Evolutionary conservation across 192 early-diverging fungal species (phyloP).

Genomic region (Entomortierella chlamydospora): DNA sequence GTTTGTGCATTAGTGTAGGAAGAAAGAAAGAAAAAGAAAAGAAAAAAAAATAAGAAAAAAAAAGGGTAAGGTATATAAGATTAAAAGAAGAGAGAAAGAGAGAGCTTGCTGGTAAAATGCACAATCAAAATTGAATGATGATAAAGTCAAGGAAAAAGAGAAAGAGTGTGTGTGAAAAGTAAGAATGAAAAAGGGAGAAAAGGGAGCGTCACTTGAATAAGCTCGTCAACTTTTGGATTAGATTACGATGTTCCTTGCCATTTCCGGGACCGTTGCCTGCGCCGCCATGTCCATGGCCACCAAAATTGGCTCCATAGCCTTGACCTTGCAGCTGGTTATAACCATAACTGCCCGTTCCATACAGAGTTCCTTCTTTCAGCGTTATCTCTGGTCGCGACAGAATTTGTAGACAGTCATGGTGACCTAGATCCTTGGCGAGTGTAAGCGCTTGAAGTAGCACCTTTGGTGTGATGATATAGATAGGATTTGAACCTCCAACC

Average conservation of each 20-base stretch:
- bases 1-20: background rate
- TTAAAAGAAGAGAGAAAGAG: too few relatives aligned
- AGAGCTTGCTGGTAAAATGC: too few relatives aligned
- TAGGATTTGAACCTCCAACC: slow-evolving; percentile 38
- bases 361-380: slow-evolving; percentile 45
- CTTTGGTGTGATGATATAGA: slow-evolving; percentile 49
- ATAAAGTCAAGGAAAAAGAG: background rate
- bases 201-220: slow-evolving; percentile 32
- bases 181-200: too few relatives aligned
- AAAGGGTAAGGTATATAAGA: slow-evolving; percentile 31
- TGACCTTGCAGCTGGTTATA: slow-evolving; percentile 36
- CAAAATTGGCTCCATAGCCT: slow-evolving; percentile 5
- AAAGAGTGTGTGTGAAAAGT: too few relatives aligned
- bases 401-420: slow-evolving; percentile 44
- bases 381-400: slow-evolving; percentile 47
- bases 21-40: slow-evolving; percentile 4
- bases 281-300: slow-evolving; percentile 26
- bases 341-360: slow-evolving; percentile 51
- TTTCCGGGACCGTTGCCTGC: slow-evolving; percentile 10
- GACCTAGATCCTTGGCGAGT: slow-evolving; percentile 42
- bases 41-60: background rate
- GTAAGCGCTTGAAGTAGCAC: slow-evolving; percentile 44
- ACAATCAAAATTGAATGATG: background rate
- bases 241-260: slow-evolving; percentile 46
- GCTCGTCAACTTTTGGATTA: slow-evolving; percentile 49